Evolutionary conservation across 2,329 filamentous ascomycete species (phyloP), one percentile per base, ranked within the genome.

Genomic region (Capronia epimyces): DNA sequence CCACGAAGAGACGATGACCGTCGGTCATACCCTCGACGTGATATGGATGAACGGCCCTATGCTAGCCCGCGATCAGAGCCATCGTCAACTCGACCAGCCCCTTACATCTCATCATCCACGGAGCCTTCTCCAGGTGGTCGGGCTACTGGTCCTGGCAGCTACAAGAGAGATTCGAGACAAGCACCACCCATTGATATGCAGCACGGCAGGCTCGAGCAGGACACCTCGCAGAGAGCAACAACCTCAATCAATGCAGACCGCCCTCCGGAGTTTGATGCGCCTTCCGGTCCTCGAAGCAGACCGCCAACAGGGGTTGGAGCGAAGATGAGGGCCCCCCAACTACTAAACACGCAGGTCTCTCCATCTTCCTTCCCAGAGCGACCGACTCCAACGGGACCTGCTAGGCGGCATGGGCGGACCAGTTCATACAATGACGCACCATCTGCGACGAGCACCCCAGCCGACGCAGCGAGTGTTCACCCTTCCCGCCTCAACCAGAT

Each of bases 231-330:
- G 9, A 52, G 57, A 16, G 49, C 52, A 9, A 72, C 69, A 43
- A 31, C 6, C 27, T 44, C 52, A 31, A 76, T 75, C 59, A 75
- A 74, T 24, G 67, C 77, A 15, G 78, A 76, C 5, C 55, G 52
- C n/a, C 34, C 43, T 20, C 36, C 52, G 18, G 53, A 61, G 7
- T 25, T 52, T 16, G 74, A 81, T 16, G 73, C 69, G 43, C 79
- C 80, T 20, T 78, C 76, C 32, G 80, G 79, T 1, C 80, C 79
- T 45, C 70, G 75, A 50, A 69, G 69, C 39, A 52, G 43, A 52
- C 59, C 60, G 46, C 57, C 31, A 54, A 52, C 41, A 61, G 57
- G 52, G 60, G 60, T 18, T 56, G 63, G 24, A 46, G 31, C 43
- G 40, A 52, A 41, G 45, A 24, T 43, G 42, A 52, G 50, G 27